Conservation (phyloP, 2,329 filamentous ascomycete species). For the Pseudopyricularia javanii region DNA sequence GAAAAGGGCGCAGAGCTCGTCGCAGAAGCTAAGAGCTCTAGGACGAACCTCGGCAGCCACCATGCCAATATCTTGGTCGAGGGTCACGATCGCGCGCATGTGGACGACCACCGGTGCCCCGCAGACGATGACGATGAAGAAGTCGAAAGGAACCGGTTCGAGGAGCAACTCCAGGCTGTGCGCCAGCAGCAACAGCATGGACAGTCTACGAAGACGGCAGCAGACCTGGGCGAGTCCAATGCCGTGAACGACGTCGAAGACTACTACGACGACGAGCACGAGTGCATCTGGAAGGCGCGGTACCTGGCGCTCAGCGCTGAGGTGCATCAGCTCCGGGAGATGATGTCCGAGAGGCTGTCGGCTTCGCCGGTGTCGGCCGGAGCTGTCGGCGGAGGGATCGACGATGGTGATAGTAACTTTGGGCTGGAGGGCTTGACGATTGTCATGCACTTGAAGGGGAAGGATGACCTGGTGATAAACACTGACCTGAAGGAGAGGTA, state of each 20-base stretch:
- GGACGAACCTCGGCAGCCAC: too few species aligned
- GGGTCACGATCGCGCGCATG: too few species aligned
- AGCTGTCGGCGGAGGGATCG: not conserved
- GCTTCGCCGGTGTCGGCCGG: slow-evolving; percentile 14
- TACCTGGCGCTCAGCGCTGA: slow-evolving; percentile 28
- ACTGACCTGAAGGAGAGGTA: slow-evolving; percentile 24
- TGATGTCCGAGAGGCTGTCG: slow-evolving; percentile 22
- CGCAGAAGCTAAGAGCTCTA: too few species aligned
- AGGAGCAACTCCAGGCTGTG: not conserved
- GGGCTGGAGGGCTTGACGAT: slow-evolving; percentile 37
- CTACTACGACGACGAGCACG: slow-evolving; percentile 12
- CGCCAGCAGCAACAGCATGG: not conserved
- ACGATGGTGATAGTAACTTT: slow-evolving; percentile 19
- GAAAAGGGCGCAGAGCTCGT: not conserved
- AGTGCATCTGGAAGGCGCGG: slow-evolving; percentile 27
- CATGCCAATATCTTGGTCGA: too few species aligned
- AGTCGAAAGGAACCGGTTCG: not conserved
- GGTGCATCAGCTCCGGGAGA: slow-evolving; percentile 26
- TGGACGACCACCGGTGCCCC: not conserved
- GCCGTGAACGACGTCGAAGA: not conserved
- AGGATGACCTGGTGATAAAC: slow-evolving; percentile 38
- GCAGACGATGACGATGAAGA: not conserved
- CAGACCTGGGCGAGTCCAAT: not conserved
- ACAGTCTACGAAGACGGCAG: not conserved
- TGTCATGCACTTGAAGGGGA: slow-evolving; percentile 34